phyloP scores from a whole-genome alignment of 2,329 filamentous ascomycete genomes.

The Aspergillus quadrilineatus region DNA sequence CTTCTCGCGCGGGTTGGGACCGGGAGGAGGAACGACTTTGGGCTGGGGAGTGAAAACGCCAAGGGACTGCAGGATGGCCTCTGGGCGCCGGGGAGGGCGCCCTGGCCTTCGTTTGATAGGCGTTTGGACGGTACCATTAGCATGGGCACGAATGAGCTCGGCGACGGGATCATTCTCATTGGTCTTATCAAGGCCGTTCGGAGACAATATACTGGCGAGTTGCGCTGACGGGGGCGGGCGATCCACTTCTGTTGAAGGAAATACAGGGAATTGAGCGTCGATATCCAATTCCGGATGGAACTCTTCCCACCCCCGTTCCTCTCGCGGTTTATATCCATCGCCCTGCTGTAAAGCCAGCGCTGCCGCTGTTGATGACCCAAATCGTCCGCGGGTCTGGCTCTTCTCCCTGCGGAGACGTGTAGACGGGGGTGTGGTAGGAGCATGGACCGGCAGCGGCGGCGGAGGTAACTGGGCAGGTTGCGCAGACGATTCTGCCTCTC shows the following conservation, averaged over 20 bases:
- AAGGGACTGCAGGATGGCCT: constrained; percentile 61
- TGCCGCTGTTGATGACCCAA: constrained; percentile 78
- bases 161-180: constrained; percentile 38
- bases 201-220: constrained; percentile 32
- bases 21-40: constrained; percentile 48
- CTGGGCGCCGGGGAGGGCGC: constrained; percentile 62
- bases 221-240: constrained; percentile 59
- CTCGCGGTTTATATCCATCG: constrained; percentile 94
- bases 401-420: constrained; percentile 44
- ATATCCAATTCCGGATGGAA: constrained; percentile 96
- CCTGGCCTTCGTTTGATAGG: constrained; percentile 61
- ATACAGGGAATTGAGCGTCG: constrained; percentile 73
- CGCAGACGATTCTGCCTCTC: constrained; percentile 14
- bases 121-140: constrained; percentile 37
- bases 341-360: constrained; percentile 86
- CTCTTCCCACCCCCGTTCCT: constrained; percentile 96
- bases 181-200: constrained; percentile 28
- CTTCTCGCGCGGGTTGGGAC: constrained; percentile 50
- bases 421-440: constrained; percentile 39
- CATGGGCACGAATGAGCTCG: constrained; percentile 43
- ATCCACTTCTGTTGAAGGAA: constrained; percentile 81
- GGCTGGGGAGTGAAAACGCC: constrained; percentile 57
- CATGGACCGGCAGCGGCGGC: constrained; percentile 24
- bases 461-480: constrained; percentile 27
- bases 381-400: constrained; percentile 61